Base-by-base conservation (phyloP, 208 protist genomes). In the Kentomonas sorsogonicus region DNA sequence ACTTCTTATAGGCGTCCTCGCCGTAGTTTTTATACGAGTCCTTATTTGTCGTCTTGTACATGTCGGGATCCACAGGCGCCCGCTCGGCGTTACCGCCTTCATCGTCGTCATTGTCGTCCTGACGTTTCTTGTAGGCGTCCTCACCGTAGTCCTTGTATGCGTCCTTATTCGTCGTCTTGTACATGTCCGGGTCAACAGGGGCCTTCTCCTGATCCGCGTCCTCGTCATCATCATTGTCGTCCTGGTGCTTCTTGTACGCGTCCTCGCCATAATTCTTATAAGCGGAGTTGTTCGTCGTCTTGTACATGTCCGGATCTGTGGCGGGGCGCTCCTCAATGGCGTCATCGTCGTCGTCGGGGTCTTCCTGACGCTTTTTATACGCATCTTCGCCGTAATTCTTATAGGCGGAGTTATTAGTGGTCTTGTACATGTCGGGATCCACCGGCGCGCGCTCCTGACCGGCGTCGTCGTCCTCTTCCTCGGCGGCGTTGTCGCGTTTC, bases 31-130 rank as follows among this genome's bases (percentile, higher is more conserved):
- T 75, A 56, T 72, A 84, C 22, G 41, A 55, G 18, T 83, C 69
- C 43, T 64, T 34, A 31, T 66, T 66, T 2, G 74, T 79, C 0
- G 66, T 83, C 36, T 66, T 73, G 83, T 74, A 90, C 66, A 77
- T 70, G 60, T 77, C 60, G 13, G 72, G 69, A 52, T 87, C 76
- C 4, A 77, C 64, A 29, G 68, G 60, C 16, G 43, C 53, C 9
- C n/a, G 10, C 23, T 31, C 46, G n/a, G n/a, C n/a, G n/a, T n/a
- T n/a, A n/a, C n/a, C n/a, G 11, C 36, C 36, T n/a, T 40, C 36
- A 15, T 40, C 36, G 15, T 40, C 36, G 23, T 52, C 46, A 5
- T 27, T 25, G 27, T 18, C 20, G 6, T 52, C 46, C 46, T 11
- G 46, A 5, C 31, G 46, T 25, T 52, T 3, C 46, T 52, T 52